phyloP scores from a whole-genome alignment of 345 rosid genomes.

The Euphorbia peplus region DNA sequence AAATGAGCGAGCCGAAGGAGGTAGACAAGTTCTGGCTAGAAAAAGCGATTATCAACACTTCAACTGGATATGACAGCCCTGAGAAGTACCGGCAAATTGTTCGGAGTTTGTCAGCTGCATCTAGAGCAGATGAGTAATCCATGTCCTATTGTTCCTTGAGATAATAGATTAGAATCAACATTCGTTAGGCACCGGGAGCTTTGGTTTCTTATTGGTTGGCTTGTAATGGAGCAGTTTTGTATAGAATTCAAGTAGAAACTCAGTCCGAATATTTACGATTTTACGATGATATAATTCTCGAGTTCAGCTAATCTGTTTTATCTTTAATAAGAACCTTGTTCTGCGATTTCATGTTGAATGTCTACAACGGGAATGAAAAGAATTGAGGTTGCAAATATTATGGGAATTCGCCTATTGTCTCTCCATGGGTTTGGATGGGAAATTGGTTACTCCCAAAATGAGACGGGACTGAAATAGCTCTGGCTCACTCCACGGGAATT shows the following conservation, averaged over 20 bases:
- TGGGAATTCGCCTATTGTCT: too few relatives aligned
- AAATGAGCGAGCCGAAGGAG: constrained; percentile 33
- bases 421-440: too few relatives aligned
- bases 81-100: constrained; percentile 48
- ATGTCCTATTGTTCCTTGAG: background rate
- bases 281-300: background rate
- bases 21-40: constrained; percentile 58
- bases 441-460: too few relatives aligned
- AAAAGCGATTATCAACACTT: constrained; percentile 58
- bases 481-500: too few relatives aligned
- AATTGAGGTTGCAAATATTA: too few relatives aligned
- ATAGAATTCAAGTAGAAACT: background rate
- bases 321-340: background rate
- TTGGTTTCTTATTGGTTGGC: background rate
- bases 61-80: constrained; percentile 66
- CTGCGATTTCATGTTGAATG: too few relatives aligned
- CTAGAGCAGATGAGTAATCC: constrained; percentile 12
- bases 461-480: too few relatives aligned
- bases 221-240: constrained; percentile 1
- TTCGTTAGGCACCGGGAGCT: background rate
- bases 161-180: background rate
- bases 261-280: background rate
- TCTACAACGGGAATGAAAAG: too few relatives aligned
- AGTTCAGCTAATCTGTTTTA: background rate
- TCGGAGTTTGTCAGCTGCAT: constrained; percentile 23